Evolutionary conservation across 306 rosid species (phyloP), one percentile per base, ranked within the genome.

Genomic region (Casuarina glauca): DNA sequence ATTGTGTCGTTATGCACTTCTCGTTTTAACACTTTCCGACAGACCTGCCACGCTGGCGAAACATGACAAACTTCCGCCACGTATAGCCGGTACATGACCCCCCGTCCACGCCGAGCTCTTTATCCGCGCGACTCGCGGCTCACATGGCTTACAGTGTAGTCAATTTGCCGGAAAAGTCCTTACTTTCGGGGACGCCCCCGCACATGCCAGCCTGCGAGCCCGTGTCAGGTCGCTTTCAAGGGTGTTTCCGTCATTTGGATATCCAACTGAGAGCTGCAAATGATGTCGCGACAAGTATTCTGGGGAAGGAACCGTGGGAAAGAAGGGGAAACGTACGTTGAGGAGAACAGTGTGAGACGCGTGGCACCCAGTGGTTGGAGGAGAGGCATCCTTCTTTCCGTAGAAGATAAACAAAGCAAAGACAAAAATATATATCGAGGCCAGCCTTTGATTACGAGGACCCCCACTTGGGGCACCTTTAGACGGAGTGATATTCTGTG

Each of bases 221-320:
- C 13, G 48, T 66, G 36, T 42, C 4, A 4, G 6, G 71, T 66
- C 50, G 26, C 41, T 54, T 20, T 44, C 64, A 26, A 49, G 84
- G 88, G 74, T 2, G 20, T 63, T 79, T 78, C 49, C 26, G 84
- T 74, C 54, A 86, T 70, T 85, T 72, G 9, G 26, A 35, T 45
- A 72, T 79, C 60, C 76, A 44, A 83, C 60, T 85, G 78, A 83
- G 79, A 78, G 38, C 55, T 67, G 19, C 52, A 6, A 81, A 89
- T 90, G 75, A 87, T 91, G 83, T 74, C 72, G 50, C 61, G 96
- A 86, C 93, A 89, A 91, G 97, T 93, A 86, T 79, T 85, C 84
- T 15, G 84, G 69, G 12, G 90, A 88, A 91, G 95, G 81, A 89
- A 85, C 72, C 12, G 75, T 76, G 51, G 77, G 88, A 86, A 84